Evolutionary conservation across 345 rosid species (phyloP), one percentile per base, ranked within the genome.

Genomic region (Gossypium turneri): DNA sequence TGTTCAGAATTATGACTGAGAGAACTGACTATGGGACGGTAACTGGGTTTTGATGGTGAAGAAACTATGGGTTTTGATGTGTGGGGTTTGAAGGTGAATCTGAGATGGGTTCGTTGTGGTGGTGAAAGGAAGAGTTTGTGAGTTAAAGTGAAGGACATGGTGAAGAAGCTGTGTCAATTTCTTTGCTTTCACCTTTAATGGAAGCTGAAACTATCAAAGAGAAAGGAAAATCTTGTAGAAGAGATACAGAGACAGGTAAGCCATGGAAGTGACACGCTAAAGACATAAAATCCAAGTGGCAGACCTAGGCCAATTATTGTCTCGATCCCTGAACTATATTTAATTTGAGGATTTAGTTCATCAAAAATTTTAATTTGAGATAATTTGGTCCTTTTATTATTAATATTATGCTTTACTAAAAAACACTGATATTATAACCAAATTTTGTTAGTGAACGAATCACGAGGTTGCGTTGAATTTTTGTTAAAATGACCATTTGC

Each of bases 121-220:
- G 34, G 24, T 17, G 78, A 20, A 44, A 70, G 41, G 24, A 81
- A 38, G 52, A 74, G 67, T 27, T 25, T 17, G 64, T 81, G 68
- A 22, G 11, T 53, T 73, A 79, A n/a, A 57, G 85, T 59, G 59
- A 86, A 13, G 1, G 87, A 82, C 88, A 85, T 84, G 24, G 17
- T 60, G 38, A 45, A 34, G 62, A 57, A 38, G 20, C 38, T 9
- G 1, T 51, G 53, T 3, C 43, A 12, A 7, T 19, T 34, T 5
- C 41, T 34, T 34, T 7, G 22, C 22, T 7, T 57, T 45, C 25
- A 67, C 38, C 34, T 13, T 2, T 13, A 6, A 12, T 67, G 56
- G 27, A 65, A 11, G 29, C 13, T 66, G 55, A 9, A 17, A 38
- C 12, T 9, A 17, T 63, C 7, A 9, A 64, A 5, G 9, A 48